phyloP scores from a whole-genome alignment of 2,329 filamentous ascomycete genomes.

The Coleophoma crateriformis region DNA sequence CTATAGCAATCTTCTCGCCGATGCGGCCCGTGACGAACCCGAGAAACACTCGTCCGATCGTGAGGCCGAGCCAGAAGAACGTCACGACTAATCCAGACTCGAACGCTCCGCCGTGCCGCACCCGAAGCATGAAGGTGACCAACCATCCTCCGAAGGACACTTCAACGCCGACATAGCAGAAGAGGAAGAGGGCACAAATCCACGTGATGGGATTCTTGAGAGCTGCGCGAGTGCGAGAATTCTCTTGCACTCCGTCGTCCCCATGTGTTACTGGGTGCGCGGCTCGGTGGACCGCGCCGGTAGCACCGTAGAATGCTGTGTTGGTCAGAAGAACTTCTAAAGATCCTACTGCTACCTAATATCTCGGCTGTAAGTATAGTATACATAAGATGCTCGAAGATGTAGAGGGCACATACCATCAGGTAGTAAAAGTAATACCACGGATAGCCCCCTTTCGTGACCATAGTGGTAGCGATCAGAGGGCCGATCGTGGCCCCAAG shows the following conservation, averaged over 20 bases:
- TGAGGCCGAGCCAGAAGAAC: slow-evolving; percentile 81
- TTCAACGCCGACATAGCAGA: slow-evolving; percentile 76
- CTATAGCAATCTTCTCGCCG: slow-evolving; percentile 66
- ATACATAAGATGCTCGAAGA: too few relatives aligned
- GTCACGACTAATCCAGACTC: slow-evolving; percentile 71
- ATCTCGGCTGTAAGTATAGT: not conserved
- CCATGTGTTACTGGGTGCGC: slow-evolving; percentile 38
- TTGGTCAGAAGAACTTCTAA: slow-evolving; percentile 48
- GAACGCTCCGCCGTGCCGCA: slow-evolving; percentile 66
- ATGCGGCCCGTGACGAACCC: slow-evolving; percentile 73
- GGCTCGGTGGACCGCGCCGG: slow-evolving; percentile 48
- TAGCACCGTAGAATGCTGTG: slow-evolving; percentile 57
- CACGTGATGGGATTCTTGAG: slow-evolving; percentile 55
- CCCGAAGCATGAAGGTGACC: slow-evolving; percentile 57
- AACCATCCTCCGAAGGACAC: slow-evolving; percentile 76
- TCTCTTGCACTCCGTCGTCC: not conserved
- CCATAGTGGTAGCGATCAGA: slow-evolving; percentile 65
- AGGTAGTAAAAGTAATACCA: slow-evolving; percentile 75
- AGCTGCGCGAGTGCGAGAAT: slow-evolving; percentile 19
- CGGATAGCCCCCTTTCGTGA: slow-evolving; percentile 50
- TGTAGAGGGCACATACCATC: slow-evolving; percentile 44
- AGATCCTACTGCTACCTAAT: slow-evolving; percentile 47
- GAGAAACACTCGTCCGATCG: slow-evolving; percentile 65
- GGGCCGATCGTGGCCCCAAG: slow-evolving; percentile 64
- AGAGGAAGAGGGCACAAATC: slow-evolving; percentile 66